Base-by-base conservation (phyloP, 305 asterid genomes). In the Fraxinus velutina region DNA sequence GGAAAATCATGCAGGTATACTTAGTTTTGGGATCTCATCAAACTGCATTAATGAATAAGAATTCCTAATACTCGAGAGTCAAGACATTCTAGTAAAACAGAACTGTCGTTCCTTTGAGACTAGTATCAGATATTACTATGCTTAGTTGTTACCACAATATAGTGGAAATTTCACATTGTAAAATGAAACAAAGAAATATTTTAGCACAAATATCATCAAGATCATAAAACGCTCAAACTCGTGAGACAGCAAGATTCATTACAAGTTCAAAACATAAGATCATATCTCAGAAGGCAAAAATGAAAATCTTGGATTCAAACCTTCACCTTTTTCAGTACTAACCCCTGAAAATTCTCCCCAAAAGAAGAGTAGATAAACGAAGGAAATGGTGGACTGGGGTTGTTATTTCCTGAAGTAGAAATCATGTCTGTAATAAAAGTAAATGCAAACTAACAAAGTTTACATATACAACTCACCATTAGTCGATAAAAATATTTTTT, bases 1-100 rank as follows among this genome's bases (percentile, higher is more conserved):
- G 98, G 83, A 95, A 95, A 90, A 85, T 93, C 73, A 93, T 93
- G 98, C 99, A 95, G 98, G 98, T 95, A 87, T 37, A 37, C 7
- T 73, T 13, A n/a, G 17, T 5, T 6, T 50, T 44, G 24, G 39
- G 22, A 64, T 22, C 22, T 70, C 75, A 32, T 70, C 10, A 29
- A 2, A 70, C 21, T 15, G 36, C 39, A 1, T 68, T 29, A 6
- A 15, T 70, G 42, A 70, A 30, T 70, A 70, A 68, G n/a, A 68
- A 68, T 29, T 7, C 12, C 13, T 60, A 21, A 21, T 60, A 8
- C 5, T 15, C n/a, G 13, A 0, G 70, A 60, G 15, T 21, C 5
- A 0, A 4, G 71, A 21, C 15, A 19, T 60, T 60, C 71, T 22
- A 2, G 71, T 62, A 62, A 62, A 19, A 17, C 71, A 60, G 4